Percentiles rank a stretch among this genome's conserved stretches.
Evolutionary conservation across 176 grass and related monocot genomes (phyloP).

Genomic region (Hordeum marinum): DNA sequence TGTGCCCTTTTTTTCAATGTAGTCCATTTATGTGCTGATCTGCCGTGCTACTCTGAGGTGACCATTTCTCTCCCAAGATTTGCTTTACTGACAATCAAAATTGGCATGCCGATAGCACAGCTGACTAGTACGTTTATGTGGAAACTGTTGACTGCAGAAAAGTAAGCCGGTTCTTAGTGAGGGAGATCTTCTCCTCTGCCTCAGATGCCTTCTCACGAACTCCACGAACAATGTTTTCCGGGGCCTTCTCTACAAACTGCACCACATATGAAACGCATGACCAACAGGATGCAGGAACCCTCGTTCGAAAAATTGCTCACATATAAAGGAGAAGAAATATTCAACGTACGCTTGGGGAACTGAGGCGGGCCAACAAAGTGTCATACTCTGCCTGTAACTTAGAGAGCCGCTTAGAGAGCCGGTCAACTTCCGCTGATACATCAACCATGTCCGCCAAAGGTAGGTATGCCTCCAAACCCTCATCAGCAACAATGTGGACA

Average conservation of each 20-base stretch:
- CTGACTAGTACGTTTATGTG: constrained; percentile 5
- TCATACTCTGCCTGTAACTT: constrained; percentile 97
- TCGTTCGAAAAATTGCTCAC: background rate
- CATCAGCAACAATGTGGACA: constrained; percentile 82
- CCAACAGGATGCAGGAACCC: background rate
- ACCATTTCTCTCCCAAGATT: background rate
- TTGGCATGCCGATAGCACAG: background rate
- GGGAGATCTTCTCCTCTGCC: constrained; percentile 82
- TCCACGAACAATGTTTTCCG: constrained; percentile 76
- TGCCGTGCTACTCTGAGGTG: background rate
- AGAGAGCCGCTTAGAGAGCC: constrained; percentile 78
- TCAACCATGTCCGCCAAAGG: constrained; percentile 94
- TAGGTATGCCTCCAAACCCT: constrained; percentile 84
- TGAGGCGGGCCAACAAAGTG: constrained; percentile 67
- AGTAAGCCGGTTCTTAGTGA: constrained; percentile 74
- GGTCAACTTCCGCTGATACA: constrained; percentile 76
- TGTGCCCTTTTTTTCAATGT: background rate
- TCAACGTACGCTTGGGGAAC: constrained; percentile 55
- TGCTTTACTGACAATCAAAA: constrained; percentile 23
- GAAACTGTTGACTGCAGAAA: constrained; percentile 70
- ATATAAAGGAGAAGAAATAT: background rate
- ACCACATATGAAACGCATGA: background rate
- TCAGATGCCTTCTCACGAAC: constrained; percentile 81
- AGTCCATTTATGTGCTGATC: background rate
- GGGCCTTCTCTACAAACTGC: constrained; percentile 89